Evolutionary conservation across 2,329 filamentous ascomycete genomes (phyloP).

Genomic region (Clonostachys solani): DNA sequence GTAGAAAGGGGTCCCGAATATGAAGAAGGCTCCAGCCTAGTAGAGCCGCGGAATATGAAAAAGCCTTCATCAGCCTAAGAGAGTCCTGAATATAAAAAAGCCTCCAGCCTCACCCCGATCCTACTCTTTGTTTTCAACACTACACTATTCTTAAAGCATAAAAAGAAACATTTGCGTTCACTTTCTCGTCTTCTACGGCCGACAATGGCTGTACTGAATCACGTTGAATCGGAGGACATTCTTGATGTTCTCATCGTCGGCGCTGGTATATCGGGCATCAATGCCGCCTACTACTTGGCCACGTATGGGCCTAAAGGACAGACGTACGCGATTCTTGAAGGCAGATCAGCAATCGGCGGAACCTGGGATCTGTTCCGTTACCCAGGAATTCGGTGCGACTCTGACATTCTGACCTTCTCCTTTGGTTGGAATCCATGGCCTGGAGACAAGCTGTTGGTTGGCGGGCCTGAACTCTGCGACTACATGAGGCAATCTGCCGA

Average conservation of each 20-base stretch:
- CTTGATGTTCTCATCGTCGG: conserved; percentile 60
- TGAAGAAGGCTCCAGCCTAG: no score
- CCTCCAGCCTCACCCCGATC: no score
- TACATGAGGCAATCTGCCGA: conserved; percentile 46
- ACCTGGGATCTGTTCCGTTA: conserved; percentile 75
- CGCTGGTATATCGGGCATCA: conserved; percentile 68
- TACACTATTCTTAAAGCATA: background rate
- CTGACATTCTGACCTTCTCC: conserved; percentile 51
- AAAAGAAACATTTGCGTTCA: background rate
- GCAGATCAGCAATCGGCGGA: conserved; percentile 58
- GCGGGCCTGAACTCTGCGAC: conserved; percentile 39
- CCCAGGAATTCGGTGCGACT: conserved; percentile 63
- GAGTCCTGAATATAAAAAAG: no score
- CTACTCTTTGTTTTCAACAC: background rate
- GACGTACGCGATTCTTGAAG: conserved; percentile 61
- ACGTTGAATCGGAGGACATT: conserved; percentile 1
- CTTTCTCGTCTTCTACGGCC: background rate
- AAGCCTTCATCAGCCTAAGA: no score
- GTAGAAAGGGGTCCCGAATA: no score
- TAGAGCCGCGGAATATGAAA: no score
- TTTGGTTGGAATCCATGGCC: conserved; percentile 69
- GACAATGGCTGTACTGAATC: background rate
- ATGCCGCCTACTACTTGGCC: conserved; percentile 62
- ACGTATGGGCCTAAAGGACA: conserved; percentile 41
- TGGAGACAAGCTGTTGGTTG: conserved; percentile 42